phyloP scores from a whole-genome alignment of 495 filamentous ascomycete genomes.

The Parathielavia appendiculata region DNA sequence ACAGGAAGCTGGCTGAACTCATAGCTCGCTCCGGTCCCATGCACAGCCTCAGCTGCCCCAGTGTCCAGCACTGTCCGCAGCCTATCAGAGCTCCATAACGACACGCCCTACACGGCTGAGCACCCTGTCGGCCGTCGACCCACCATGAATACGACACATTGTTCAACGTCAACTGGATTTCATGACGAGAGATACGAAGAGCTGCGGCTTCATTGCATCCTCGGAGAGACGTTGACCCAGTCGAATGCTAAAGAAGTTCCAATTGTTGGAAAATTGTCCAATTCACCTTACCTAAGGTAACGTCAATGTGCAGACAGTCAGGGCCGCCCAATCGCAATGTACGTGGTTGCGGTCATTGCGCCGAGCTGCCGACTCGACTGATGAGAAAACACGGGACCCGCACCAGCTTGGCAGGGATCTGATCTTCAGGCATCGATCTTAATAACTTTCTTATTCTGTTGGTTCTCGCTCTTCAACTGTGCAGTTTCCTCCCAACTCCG shows the following conservation, averaged over 20 bases:
- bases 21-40: background rate
- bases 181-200: slow-evolving; percentile 5
- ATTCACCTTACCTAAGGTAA: background rate
- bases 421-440: too few relatives aligned
- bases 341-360: too few relatives aligned
- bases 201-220: background rate
- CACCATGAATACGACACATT: slow-evolving; percentile 11
- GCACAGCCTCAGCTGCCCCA: slow-evolving; percentile 26
- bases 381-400: too few relatives aligned
- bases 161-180: background rate
- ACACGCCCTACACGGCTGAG: slow-evolving; percentile 13
- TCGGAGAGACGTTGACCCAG: background rate
- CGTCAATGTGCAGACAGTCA: too few relatives aligned
- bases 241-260: background rate
- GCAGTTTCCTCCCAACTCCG: slow-evolving; percentile 31
- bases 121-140: slow-evolving; percentile 9
- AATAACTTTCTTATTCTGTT: background rate
- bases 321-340: too few relatives aligned
- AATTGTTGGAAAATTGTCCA: background rate
- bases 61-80: slow-evolving; percentile 14
- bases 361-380: too few relatives aligned
- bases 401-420: too few relatives aligned
- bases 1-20: background rate
- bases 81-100: slow-evolving; percentile 19
- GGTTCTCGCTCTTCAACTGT: slow-evolving; percentile 23